These are phyloP conservation scores for Vitis hybrid DNA, from an alignment of 177 flowering plant species.

Conservation along the genomic window DNA sequence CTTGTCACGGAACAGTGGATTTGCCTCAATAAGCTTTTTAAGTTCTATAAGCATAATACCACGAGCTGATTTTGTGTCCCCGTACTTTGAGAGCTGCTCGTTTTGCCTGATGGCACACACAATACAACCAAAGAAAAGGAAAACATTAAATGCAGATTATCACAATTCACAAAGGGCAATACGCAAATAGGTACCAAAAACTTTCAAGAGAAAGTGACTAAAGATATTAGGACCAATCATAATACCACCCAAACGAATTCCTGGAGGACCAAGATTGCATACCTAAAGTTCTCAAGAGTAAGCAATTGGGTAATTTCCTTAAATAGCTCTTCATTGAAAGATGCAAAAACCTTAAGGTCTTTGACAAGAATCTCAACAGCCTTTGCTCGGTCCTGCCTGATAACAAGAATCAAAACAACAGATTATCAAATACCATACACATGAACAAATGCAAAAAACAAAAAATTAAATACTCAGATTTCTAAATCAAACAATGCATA, in stretches of 20 bases:
- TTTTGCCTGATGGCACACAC: constrained; percentile 55
- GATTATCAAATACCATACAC: background rate
- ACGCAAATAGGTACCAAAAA: too few species aligned
- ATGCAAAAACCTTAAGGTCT: constrained; percentile 68
- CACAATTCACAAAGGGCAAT: background rate
- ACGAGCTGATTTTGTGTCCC: constrained; percentile 84
- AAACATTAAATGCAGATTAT: background rate
- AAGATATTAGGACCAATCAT: background rate
- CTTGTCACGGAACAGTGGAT: constrained; percentile 82
- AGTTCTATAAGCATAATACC: constrained; percentile 79
- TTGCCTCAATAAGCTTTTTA: constrained; percentile 81
- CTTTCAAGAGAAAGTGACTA: too few species aligned
- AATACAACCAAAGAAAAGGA: background rate
- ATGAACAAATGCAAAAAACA: background rate
- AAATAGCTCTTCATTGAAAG: constrained; percentile 75
- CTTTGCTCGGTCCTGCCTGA: constrained; percentile 61
- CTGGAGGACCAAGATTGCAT: background rate
- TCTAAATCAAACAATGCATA: background rate
- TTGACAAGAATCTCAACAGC: constrained; percentile 74
- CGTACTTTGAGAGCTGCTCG: constrained; percentile 86
- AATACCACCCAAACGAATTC: background rate
- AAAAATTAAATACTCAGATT: background rate
- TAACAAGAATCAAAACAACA: background rate
- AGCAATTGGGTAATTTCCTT: constrained; percentile 74
- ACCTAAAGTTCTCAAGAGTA: constrained; percentile 76